Percentiles rank a stretch among this genome's conserved stretches.
These are phyloP conservation scores for Nidularia pulvinata DNA, from an alignment of 768 basidiomycete genomes.

Conservation along the genomic window DNA sequence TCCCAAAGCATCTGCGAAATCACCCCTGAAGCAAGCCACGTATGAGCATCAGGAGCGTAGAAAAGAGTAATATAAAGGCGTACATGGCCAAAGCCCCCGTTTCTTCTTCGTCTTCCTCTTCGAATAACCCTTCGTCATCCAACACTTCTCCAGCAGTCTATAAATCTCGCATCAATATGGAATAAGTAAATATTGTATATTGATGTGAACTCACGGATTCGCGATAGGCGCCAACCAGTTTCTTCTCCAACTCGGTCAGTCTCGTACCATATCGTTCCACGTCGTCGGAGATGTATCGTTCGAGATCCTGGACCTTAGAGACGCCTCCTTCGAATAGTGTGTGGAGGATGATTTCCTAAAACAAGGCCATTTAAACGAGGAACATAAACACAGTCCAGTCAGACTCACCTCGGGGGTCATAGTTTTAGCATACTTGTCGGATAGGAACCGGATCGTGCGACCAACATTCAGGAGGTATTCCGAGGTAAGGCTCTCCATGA, in stretches of 20 bases:
- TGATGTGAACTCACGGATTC: conserved; percentile 61
- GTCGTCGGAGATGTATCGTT: conserved; percentile 88
- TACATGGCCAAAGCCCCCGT: conserved; percentile 37
- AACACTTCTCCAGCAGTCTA: conserved; percentile 39
- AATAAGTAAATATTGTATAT: not conserved
- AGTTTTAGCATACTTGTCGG: conserved; percentile 75
- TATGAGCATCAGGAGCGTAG: not conserved
- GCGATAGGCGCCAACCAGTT: conserved; percentile 79
- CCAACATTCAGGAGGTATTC: conserved; percentile 90
- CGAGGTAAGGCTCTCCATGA: conserved; percentile 72
- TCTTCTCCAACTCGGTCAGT: conserved; percentile 81
- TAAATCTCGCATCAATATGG: conserved; percentile 1
- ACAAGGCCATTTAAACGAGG: no score
- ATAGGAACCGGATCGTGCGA: conserved; percentile 76
- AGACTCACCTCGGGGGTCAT: conserved; percentile 83
- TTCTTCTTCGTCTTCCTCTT: conserved; percentile 46
- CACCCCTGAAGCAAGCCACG: conserved; percentile 51
- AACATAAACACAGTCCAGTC: conserved; percentile 69
- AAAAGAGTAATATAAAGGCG: conserved; percentile 6
- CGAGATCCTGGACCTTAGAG: conserved; percentile 75
- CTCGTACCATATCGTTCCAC: conserved; percentile 80
- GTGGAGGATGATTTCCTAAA: conserved; percentile 90
- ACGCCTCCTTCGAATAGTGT: conserved; percentile 90
- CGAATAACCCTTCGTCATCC: conserved; percentile 54
- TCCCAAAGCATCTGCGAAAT: conserved; percentile 85